Percentiles rank a stretch among this genome's conserved stretches.
Evolutionary conservation across 129 eudicot genomes (phyloP).

Genomic region (carrot (Daucus carota)): DNA sequence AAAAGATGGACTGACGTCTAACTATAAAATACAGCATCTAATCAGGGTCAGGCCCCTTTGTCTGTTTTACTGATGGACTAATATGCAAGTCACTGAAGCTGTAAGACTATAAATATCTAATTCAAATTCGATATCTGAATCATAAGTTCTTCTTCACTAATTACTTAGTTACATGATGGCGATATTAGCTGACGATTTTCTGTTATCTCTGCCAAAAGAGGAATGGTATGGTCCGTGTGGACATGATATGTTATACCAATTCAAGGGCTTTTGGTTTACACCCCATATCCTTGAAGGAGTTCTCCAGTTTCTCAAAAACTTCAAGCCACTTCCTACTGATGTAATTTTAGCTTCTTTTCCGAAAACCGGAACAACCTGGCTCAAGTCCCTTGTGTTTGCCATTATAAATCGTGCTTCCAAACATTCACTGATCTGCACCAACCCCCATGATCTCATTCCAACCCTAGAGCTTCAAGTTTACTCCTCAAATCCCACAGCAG

Average conservation of each 20-base stretch:
- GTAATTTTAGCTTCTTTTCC: slow-evolving; percentile 34
- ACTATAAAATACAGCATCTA: background rate
- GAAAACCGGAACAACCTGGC: slow-evolving; percentile 38
- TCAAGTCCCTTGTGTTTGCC: slow-evolving; percentile 32
- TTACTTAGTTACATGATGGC: background rate
- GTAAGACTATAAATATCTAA: background rate
- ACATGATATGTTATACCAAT: slow-evolving; percentile 17
- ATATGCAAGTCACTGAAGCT: background rate
- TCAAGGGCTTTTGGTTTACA: slow-evolving; percentile 26
- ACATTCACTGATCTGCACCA: background rate
- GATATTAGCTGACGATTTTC: background rate
- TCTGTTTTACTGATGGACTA: no score
- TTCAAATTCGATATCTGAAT: background rate
- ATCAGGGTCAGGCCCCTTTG: no score
- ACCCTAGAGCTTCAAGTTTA: slow-evolving; percentile 27
- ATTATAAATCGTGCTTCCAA: slow-evolving; percentile 14
- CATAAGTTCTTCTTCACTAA: background rate
- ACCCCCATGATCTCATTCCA: slow-evolving; percentile 40
- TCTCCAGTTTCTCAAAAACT: slow-evolving; percentile 15
- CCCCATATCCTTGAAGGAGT: slow-evolving; percentile 11
- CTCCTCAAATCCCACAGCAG: background rate
- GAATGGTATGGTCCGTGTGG: slow-evolving; percentile 4
- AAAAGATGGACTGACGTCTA: background rate
- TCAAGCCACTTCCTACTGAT: slow-evolving; percentile 32
- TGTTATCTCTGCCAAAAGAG: slow-evolving; percentile 13